Percentiles rank a stretch among this genome's conserved stretches.
Evolutionary conservation across 495 filamentous ascomycete species (phyloP).

Genomic region (Xylaria castorea): DNA sequence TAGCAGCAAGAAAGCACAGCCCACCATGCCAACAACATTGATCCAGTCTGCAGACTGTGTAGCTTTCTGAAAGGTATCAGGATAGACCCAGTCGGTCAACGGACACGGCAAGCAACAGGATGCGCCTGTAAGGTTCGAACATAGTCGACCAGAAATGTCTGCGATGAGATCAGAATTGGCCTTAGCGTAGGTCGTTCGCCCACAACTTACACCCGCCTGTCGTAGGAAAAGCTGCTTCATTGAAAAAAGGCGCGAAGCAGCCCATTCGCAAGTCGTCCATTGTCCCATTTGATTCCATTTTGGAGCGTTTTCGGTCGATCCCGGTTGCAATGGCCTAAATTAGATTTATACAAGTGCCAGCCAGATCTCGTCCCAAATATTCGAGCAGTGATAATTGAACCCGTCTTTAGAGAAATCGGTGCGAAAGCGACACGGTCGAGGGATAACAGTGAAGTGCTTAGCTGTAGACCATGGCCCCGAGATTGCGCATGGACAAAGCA

Average conservation of each 20-base stretch:
- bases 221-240: conserved; percentile 37
- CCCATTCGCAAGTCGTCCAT: conserved; percentile 27
- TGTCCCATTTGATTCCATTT: conserved; percentile 41
- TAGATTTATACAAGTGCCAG: background rate
- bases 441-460: conserved; percentile 2
- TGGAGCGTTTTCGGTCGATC: conserved; percentile 14
- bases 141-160: conserved; percentile 73
- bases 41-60: conserved; percentile 76
- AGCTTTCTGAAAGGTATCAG: conserved; percentile 71
- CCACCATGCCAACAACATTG: conserved; percentile 73
- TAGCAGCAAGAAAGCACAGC: conserved; percentile 76
- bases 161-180: conserved; percentile 29
- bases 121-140: conserved; percentile 47
- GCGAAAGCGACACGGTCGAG: conserved; percentile 12
- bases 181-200: background rate
- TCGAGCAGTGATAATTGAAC: background rate
- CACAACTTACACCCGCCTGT: conserved; percentile 52
- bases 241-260: conserved; percentile 48
- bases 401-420: background rate
- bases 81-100: conserved; percentile 81
- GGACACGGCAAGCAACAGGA: conserved; percentile 93
- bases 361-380: background rate
- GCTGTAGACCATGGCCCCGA: conserved; percentile 22
- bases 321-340: background rate
- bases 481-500: conserved; percentile 18